Evolutionary conservation across 2,329 filamentous ascomycete genomes (phyloP), one percentile per base, ranked within the genome.

Genomic region (Mollisiaceae sp.): DNA sequence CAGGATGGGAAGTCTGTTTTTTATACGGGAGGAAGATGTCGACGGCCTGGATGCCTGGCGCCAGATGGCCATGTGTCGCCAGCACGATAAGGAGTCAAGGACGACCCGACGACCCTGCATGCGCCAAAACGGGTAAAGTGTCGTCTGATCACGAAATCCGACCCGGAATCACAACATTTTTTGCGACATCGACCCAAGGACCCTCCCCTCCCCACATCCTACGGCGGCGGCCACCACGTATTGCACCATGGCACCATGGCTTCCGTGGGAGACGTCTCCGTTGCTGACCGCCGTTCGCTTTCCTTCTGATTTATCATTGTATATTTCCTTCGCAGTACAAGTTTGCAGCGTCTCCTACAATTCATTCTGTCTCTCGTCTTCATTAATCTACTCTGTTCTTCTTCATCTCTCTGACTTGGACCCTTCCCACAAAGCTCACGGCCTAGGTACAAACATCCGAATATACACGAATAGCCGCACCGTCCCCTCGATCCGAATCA

Each of bases 21-120:
- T 62, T 36, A 59, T 60, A 58, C n/a, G 32, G 15, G 32, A 55
- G 35, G 27, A 20, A 58, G 27, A 22, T 35, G 32, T 27, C n/a
- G 5, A 32, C 6, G 22, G 45, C 45, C 45, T 65, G 35, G 64
- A 43, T 66, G 64, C 62, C 67, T 65, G 66, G 66, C 57, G 27
- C 24, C 38, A n/a, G 35, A 52, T 59, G 56, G 20, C 4, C 14
- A 32, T 32, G 27, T 32, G 27, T 32, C 3, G 27, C 27, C 27
- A 32, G 27, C 18, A 32, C 22, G 27, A 32, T 45, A 61, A 27
- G 57, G 58, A 35, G 27, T n/a, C n/a, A n/a, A n/a, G n/a, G n/a
- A n/a, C n/a, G n/a, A n/a, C n/a, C n/a, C n/a, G n/a, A n/a, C n/a
- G 39, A 55, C 39, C 52, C 55, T 27, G 20, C 32, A 32, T 22